Conservation (phyloP, 495 filamentous ascomycete species). For the Xylaria venustula region DNA sequence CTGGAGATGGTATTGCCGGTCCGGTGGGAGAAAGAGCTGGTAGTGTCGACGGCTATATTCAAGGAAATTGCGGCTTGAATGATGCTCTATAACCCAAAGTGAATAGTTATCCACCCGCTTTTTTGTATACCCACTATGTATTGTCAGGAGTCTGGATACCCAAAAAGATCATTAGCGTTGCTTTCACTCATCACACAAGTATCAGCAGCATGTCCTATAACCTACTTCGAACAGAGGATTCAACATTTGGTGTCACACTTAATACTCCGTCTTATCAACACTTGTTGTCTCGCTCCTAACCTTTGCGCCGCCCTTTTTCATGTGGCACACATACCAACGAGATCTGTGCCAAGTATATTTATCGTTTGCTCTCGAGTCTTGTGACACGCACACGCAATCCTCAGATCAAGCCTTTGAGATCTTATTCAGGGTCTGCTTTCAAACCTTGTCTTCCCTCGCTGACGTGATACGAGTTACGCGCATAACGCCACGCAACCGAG, state of each 20-base stretch:
- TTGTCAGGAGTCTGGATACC: not conserved
- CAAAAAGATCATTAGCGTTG: not conserved
- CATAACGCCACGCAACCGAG: not conserved
- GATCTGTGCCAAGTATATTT: not conserved
- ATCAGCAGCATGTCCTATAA: not conserved
- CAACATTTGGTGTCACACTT: not conserved
- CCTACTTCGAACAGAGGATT: no score
- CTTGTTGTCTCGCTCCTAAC: not conserved
- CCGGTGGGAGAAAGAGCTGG: constrained; percentile 26
- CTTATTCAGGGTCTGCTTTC: not conserved
- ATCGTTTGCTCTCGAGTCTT: not conserved
- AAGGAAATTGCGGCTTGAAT: constrained; percentile 16
- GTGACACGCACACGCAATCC: not conserved
- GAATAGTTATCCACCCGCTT: not conserved
- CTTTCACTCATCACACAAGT: not conserved
- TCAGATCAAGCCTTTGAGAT: not conserved
- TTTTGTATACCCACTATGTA: not conserved
- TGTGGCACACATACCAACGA: not conserved
- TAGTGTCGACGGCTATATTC: constrained; percentile 28
- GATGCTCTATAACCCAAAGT: not conserved
- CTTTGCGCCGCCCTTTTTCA: not conserved
- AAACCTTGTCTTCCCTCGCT: not conserved
- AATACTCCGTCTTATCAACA: no score
- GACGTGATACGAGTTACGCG: constrained; percentile 1
- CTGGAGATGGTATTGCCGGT: constrained; percentile 27